phyloP scores from a whole-genome alignment of 164 flowering plant genomes.

The Tetracentron sinense region DNA sequence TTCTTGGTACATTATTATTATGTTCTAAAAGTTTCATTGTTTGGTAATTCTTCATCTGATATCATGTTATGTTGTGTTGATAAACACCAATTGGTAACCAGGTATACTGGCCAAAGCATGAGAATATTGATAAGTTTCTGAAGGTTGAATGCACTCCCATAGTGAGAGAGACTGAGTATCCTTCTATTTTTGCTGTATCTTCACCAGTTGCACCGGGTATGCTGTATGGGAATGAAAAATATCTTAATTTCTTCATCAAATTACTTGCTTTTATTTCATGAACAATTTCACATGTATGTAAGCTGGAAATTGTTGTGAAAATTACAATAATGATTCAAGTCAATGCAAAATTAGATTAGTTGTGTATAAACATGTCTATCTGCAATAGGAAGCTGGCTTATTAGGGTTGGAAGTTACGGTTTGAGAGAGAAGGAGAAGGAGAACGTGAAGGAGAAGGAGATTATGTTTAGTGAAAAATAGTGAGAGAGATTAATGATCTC shows the following conservation, averaged over 20 bases:
- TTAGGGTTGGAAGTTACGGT: too few species aligned
- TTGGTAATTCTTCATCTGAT: not conserved
- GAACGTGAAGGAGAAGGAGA: too few species aligned
- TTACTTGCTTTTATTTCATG: not conserved
- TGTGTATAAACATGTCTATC: too few species aligned
- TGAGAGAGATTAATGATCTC: too few species aligned
- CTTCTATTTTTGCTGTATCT: constrained; percentile 81
- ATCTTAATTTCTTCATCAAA: not conserved
- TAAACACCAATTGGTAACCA: constrained; percentile 26
- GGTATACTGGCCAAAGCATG: constrained; percentile 89
- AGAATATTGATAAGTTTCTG: constrained; percentile 63
- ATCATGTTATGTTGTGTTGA: constrained; percentile 1
- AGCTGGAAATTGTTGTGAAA: too few species aligned
- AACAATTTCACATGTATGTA: too few species aligned
- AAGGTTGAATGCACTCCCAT: constrained; percentile 86
- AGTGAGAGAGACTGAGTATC: constrained; percentile 64
- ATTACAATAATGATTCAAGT: too few species aligned
- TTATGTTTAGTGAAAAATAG: too few species aligned
- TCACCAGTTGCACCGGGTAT: constrained; percentile 80
- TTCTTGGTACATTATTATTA: not conserved
- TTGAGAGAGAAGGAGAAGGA: too few species aligned
- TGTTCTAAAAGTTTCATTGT: not conserved
- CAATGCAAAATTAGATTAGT: too few species aligned
- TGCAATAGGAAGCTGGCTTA: too few species aligned
- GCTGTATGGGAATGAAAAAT: not conserved